Conservation (phyloP, 176 grass and related monocot genomes). For the Triticum urartu region DNA sequence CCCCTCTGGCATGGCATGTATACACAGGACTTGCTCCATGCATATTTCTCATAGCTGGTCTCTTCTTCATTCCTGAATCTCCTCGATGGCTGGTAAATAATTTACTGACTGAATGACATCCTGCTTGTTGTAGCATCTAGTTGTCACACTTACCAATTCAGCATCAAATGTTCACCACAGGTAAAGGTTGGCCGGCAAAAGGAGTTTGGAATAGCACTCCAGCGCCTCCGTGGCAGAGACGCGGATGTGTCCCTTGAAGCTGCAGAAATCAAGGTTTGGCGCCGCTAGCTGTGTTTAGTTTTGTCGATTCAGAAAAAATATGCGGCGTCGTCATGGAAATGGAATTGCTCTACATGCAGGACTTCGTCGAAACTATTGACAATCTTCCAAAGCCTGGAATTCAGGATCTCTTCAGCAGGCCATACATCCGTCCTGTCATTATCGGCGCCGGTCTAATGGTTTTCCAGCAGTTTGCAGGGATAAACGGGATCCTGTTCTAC, state of each 20-base stretch:
- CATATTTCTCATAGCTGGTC: slow-evolving; percentile 45
- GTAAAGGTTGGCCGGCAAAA: slow-evolving; percentile 51
- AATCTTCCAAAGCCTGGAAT: slow-evolving; percentile 49
- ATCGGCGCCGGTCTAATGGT: slow-evolving; percentile 63
- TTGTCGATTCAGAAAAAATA: neutral
- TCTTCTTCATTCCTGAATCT: slow-evolving; percentile 62
- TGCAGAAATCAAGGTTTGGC: slow-evolving; percentile 47
- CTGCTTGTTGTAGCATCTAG: neutral
- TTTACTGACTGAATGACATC: neutral
- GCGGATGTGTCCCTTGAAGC: slow-evolving; percentile 48
- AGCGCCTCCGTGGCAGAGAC: slow-evolving; percentile 40
- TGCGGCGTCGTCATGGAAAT: neutral
- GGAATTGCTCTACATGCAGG: slow-evolving; percentile 30
- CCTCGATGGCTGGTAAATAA: slow-evolving; percentile 60
- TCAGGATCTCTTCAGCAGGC: slow-evolving; percentile 45
- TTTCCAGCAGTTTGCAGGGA: slow-evolving; percentile 64
- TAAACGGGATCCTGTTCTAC: slow-evolving; percentile 71
- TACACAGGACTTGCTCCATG: slow-evolving; percentile 51
- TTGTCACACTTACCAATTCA: neutral
- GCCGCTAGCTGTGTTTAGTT: neutral
- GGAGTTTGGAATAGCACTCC: slow-evolving; percentile 49
- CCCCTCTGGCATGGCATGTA: neutral
- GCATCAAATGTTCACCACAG: slow-evolving; percentile 3
- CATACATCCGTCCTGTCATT: slow-evolving; percentile 41
- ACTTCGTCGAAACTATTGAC: slow-evolving; percentile 36